These are phyloP conservation scores for Trichoderma parareesei DNA, from an alignment of 495 filamentous ascomycete species.

Conservation along the genomic window DNA sequence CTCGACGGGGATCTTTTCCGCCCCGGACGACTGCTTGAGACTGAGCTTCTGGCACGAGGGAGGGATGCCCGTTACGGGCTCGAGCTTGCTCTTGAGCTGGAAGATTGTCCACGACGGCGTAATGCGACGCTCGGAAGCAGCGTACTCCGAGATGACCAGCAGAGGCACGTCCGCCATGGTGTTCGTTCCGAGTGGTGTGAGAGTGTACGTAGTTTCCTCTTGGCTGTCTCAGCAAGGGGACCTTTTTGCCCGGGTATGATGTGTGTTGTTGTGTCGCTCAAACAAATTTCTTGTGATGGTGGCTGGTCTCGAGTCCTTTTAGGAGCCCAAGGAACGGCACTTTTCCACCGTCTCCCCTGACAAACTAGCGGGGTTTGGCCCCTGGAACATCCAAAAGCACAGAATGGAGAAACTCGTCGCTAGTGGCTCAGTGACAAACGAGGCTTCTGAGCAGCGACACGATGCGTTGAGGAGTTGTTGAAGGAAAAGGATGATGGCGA, in stretches of 20 bases:
- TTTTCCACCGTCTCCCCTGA: neutral
- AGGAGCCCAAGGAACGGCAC: neutral
- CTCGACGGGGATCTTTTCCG: constrained; percentile 45
- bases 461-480: neutral
- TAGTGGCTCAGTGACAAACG: neutral
- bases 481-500: neutral
- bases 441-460: neutral
- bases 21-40: constrained; percentile 48
- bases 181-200: neutral
- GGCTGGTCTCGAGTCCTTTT: neutral
- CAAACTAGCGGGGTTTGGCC: constrained; percentile 7
- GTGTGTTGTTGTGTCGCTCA: neutral
- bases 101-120: constrained; percentile 87
- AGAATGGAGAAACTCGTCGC: neutral
- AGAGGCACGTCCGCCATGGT: constrained; percentile 72
- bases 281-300: neutral
- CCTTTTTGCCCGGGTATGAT: neutral
- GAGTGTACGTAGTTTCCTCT: neutral
- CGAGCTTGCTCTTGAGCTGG: constrained; percentile 80
- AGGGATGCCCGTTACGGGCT: constrained; percentile 88
- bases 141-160: constrained; percentile 68
- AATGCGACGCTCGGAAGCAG: constrained; percentile 75
- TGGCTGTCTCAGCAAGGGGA: neutral
- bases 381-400: constrained; percentile 16
- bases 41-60: constrained; percentile 67